A percentile compares a stretch with the other conserved stretches of the same genome.
Conservation (phyloP, 257 asterid genomes). For the Penstemon eatonii region DNA sequence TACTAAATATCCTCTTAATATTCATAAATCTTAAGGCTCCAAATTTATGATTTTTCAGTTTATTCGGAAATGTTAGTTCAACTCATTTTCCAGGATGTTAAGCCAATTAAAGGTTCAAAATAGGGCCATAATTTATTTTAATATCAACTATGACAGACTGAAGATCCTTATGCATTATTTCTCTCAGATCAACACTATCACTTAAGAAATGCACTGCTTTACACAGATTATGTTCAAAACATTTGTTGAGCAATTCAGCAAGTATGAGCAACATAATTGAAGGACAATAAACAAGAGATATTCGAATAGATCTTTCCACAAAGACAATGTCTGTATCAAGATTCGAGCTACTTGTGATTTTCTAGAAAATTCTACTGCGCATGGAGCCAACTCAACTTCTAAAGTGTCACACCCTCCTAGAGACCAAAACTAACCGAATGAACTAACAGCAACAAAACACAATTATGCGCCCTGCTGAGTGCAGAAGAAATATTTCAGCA, state of each 20-base stretch:
- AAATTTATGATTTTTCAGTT: too few species aligned
- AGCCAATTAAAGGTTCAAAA: neutral
- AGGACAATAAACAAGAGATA: too few species aligned
- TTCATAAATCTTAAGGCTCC: too few species aligned
- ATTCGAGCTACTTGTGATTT: neutral
- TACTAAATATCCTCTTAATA: too few species aligned
- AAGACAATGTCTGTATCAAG: too few species aligned
- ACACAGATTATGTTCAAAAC: neutral
- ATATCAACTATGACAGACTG: neutral
- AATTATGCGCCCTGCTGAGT: neutral
- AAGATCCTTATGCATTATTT: constrained; percentile 5
- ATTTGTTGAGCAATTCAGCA: neutral
- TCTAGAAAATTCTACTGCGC: neutral
- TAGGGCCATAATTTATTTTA: neutral
- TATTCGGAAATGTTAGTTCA: neutral
- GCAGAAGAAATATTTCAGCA: neutral
- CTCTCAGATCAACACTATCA: neutral
- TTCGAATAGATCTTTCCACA: too few species aligned
- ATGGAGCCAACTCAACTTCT: neutral
- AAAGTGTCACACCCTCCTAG: neutral
- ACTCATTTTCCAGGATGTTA: constrained; percentile 2
- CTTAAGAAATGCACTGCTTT: neutral
- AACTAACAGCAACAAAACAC: neutral
- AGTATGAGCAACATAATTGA: too few species aligned
- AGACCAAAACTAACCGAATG: neutral